Evolutionary conservation across 805 yeast species (phyloP).

Genomic region (Kluyveromyces starmeri): DNA sequence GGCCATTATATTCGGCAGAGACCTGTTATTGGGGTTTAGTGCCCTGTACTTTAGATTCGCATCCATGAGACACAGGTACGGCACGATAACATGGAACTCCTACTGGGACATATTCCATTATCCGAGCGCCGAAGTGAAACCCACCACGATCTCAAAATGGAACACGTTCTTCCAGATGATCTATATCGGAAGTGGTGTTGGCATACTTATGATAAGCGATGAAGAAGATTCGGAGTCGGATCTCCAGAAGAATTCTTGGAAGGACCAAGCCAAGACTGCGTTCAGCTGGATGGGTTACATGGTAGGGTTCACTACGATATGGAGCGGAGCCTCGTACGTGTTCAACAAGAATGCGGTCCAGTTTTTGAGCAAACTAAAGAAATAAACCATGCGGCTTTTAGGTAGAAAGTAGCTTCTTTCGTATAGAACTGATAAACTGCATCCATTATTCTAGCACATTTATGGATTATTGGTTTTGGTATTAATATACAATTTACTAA

Average conservation of each 20-base stretch:
- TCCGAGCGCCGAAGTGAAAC: constrained; percentile 83
- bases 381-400: not conserved
- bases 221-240: constrained; percentile 10
- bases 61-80: constrained; percentile 31
- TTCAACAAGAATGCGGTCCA: constrained; percentile 63
- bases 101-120: constrained; percentile 63
- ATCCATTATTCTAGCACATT: constrained; percentile 6
- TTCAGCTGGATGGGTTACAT: constrained; percentile 37
- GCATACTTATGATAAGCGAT: constrained; percentile 20
- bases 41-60: constrained; percentile 66
- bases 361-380: constrained; percentile 28
- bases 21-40: constrained; percentile 58
- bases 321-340: constrained; percentile 73
- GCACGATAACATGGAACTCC: constrained; percentile 42
- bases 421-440: not conserved
- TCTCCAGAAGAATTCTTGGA: not conserved
- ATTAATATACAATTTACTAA: too few relatives aligned
- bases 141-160: constrained; percentile 75
- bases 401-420: not conserved
- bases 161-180: constrained; percentile 92
- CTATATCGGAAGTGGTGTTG: constrained; percentile 60
- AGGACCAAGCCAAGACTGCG: not conserved
- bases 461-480: constrained; percentile 3
- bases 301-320: constrained; percentile 61
- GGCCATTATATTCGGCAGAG: constrained; percentile 72